Base-by-base conservation (phyloP, 164 flowering plant genomes). In the Magnolia kwangsiensis region DNA sequence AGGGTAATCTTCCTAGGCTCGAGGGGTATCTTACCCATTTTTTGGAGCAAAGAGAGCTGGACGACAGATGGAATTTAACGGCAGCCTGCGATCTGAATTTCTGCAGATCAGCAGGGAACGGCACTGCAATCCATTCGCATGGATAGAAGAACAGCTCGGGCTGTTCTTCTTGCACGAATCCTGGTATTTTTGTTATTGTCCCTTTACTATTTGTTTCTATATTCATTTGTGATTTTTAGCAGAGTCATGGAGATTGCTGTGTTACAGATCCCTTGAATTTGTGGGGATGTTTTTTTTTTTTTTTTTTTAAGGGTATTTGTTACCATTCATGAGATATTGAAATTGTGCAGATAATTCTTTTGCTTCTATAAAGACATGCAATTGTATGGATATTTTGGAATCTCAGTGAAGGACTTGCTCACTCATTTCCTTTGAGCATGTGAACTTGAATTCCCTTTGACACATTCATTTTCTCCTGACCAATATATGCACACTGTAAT, bases 321-420 rank as follows among this genome's bases (percentile, higher is more conserved):
- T 83, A 80, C 86, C 84, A 81, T 85, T 88, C 85, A 80, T 80
- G 83, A 88, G 78, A 82, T 83, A 85, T 84, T 86, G 81, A 76
- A 81, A 87, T 85, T 90, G 90, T 90, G 90, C 89, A 76, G 77
- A 85, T 79, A 83, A 87, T 89, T 87, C 83, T 81, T 88, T 87
- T 79, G 27, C 63, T 31, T 24, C 37, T 69, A 55, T 55, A 55
- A 55, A 55, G 61, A 55, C 13, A 55, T 55, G 11, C 61, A 55
- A 55, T 55, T 55, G 61, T 55, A 55, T 8, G 61, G 61, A 55
- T 55, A 55, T 55, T 55, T 55, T 50, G 23, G 5, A 24, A 71
- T 71, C 27, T n/a, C 24, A 24, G 27, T 69, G 50, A 8, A 11
- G 45, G 49, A n/a, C 19, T 27, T 59, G 20, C 51, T 31, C 14